Evolutionary conservation across 331 rosid genomes (phyloP).

Genomic region (Phaseolus coccineus): DNA sequence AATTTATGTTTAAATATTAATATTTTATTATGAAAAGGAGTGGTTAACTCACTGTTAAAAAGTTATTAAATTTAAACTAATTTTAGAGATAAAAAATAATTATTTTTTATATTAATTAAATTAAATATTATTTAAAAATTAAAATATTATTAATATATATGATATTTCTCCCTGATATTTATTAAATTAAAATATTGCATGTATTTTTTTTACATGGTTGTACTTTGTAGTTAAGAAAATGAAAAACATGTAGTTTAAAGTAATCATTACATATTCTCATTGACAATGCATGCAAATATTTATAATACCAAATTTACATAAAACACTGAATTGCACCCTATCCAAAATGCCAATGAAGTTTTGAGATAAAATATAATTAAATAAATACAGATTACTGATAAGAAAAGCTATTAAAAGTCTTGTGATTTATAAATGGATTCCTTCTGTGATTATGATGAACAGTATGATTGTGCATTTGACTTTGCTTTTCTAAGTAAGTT

Average conservation of each 20-base stretch:
- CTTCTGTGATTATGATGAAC: not conserved
- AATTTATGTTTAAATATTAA: too few species aligned
- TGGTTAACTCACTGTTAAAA: too few species aligned
- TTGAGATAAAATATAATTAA: not conserved
- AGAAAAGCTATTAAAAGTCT: not conserved
- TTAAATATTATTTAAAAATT: too few species aligned
- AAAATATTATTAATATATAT: too few species aligned
- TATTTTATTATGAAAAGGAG: too few species aligned
- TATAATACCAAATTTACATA: not conserved
- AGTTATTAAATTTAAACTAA: too few species aligned
- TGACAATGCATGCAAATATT: not conserved
- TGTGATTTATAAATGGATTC: conserved; percentile 13
- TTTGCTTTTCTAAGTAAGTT: conserved; percentile 23
- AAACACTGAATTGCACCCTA: too few species aligned
- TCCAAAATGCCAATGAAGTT: not conserved
- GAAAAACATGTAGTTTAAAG: not conserved
- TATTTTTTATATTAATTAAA: too few species aligned
- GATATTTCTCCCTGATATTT: not conserved
- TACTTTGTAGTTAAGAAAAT: conserved; percentile 11
- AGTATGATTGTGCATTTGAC: conserved; percentile 28
- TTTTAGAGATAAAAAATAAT: too few species aligned
- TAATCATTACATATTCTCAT: not conserved
- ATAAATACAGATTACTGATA: not conserved
- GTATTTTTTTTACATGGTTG: conserved; percentile 1
- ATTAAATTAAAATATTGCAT: not conserved